Conservation (phyloP, 163 green algal species). For the Scenedesmus sp. region DNA sequence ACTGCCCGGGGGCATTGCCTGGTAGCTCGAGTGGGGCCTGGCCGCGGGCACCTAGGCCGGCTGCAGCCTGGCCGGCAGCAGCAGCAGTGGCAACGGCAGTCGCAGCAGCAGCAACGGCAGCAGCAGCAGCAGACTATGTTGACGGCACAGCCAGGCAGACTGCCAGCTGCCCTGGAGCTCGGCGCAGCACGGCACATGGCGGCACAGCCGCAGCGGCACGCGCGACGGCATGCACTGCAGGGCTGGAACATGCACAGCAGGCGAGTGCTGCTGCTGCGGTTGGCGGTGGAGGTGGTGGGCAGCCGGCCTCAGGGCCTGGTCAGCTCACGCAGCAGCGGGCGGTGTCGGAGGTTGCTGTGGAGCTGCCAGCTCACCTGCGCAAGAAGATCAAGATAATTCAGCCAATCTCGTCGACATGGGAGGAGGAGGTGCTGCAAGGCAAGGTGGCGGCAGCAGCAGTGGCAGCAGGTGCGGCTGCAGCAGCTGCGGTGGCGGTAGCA, state of each 20-base stretch:
- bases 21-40: slow-evolving; percentile 4
- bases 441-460: not conserved
- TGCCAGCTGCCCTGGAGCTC: not conserved
- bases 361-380: slow-evolving; percentile 49
- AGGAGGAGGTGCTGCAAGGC: slow-evolving; percentile 41
- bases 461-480: slow-evolving; percentile 5
- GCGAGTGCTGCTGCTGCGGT: not conserved
- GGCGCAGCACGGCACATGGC: not conserved
- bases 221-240: not conserved
- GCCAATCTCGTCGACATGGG: slow-evolving; percentile 58
- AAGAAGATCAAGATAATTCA: slow-evolving; percentile 67
- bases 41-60: not conserved
- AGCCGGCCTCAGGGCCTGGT: not conserved
- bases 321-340: not conserved
- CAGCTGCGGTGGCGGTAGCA: not conserved
- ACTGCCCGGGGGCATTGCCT: not conserved
- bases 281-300: not conserved
- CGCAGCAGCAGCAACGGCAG: not conserved
- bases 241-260: not conserved
- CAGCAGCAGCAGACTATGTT: not conserved
- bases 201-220: not conserved
- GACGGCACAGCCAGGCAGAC: not conserved
- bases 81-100: not conserved
- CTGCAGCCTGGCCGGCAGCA: not conserved
- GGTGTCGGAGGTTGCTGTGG: slow-evolving; percentile 30